Base-by-base conservation (phyloP, 2,329 filamentous ascomycete genomes). In the Chaetomium strumarium region DNA sequence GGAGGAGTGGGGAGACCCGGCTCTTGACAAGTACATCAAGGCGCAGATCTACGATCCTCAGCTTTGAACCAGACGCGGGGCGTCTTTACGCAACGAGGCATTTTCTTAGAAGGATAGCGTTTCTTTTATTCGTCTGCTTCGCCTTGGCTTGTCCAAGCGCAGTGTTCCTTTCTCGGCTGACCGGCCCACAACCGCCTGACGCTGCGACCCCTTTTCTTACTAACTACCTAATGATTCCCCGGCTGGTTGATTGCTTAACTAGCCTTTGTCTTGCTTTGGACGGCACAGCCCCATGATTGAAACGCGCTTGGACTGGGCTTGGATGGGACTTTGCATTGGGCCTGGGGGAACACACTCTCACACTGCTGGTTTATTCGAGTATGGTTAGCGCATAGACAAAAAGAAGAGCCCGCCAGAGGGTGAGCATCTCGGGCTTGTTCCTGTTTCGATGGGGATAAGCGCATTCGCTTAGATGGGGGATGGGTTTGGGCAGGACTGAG, bases 1-100 rank as follows among this genome's bases (percentile, higher is more conserved):
- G 80, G 81, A 85, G 69, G 82, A 85, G 69, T 84, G 81, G 81
- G 81, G 81, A 47, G 81, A 85, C 62, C 79, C 83, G 36, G 77
- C 78, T 49, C 69, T 85, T 60, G 79, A 72, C 39, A 73, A 74
- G 55, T 84, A 68, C 70, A 84, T 85, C 71, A 78, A 79, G 74
- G 70, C 75, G 60, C 73, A 68, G 60, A 73, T 83, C 60, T 85
- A 85, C 63, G 76, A 85, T 63, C 82, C 82, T n/a, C 29, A 47
- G 48, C 47, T 61, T 33, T 62, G 5, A 47, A 17, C 11, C 10
- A 2, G 5, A 19, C 16, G 20, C 16, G 6, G 4, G 16, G 10
- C 8, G 11, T 31, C 16, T 20, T 3, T 13, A 11, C 17, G 9
- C 4, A 34, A 11, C 33, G 33, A 34, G 33, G 13, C 38, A 10